phyloP scores from a whole-genome alignment of 2,329 filamentous ascomycete species.

The Fusarium oligoseptatum region DNA sequence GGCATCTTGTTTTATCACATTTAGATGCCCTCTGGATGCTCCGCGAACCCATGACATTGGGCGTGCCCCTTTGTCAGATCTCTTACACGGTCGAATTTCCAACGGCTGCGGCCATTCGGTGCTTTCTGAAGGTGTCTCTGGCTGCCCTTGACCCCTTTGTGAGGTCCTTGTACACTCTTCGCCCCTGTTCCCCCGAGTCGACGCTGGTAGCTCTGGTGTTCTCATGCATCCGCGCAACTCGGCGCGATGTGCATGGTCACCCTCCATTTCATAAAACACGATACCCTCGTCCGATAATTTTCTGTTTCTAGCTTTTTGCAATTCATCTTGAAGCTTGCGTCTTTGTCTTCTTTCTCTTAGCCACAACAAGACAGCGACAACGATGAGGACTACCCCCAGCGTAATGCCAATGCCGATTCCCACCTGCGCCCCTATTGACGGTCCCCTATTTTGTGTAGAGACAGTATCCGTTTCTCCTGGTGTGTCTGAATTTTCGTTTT shows the following conservation, averaged over 20 bases:
- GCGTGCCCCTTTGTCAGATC: neutral
- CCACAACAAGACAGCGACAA: constrained; percentile 36
- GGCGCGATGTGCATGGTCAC: constrained; percentile 32
- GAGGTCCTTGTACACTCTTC: neutral
- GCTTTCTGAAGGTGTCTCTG: neutral
- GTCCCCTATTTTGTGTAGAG: neutral
- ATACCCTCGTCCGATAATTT: neutral
- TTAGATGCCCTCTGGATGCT: neutral
- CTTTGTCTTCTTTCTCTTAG: constrained; percentile 39
- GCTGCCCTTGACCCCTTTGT: neutral
- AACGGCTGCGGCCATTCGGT: constrained; percentile 19
- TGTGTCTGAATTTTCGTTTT: constrained; percentile 12
- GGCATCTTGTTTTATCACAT: neutral
- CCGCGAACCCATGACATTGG: neutral
- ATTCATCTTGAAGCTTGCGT: constrained; percentile 23
- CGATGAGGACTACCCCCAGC: constrained; percentile 31
- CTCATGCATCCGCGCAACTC: constrained; percentile 39
- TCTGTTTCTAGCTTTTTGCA: constrained; percentile 14
- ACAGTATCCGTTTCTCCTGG: constrained; percentile 1
- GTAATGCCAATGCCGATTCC: constrained; percentile 38
- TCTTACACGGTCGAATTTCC: neutral
- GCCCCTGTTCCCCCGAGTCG: neutral
- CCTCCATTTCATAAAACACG: constrained; percentile 40
- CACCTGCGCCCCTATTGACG: constrained; percentile 34
- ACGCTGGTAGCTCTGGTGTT: constrained; percentile 35